Base-by-base conservation (phyloP, 2,329 filamentous ascomycete genomes). In the Fusarium lateritium region DNA sequence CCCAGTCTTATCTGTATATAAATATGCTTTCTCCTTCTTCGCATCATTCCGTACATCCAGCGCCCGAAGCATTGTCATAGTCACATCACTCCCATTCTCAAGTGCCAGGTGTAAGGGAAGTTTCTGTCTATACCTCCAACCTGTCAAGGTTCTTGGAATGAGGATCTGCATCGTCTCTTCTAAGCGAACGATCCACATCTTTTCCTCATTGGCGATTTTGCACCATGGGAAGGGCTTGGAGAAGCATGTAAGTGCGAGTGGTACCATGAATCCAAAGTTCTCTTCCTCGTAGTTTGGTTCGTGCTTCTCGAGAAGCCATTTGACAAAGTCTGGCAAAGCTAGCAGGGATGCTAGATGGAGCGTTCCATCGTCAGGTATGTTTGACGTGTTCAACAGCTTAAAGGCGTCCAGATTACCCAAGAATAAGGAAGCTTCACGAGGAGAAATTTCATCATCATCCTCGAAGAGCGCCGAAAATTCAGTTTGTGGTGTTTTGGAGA, bases 221-320 rank as follows among this genome's bases (percentile, higher is more conserved):
- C 63, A 66, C 61, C 63, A 66, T 0, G 63, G 62, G 3, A 66
- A 66, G 0, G 55, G 56, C 0, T 66, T 65, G 0, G 63, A 66
- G 31, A 39, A 66, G 2, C 63, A 66, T 0, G 63, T 34, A 2
- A 66, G 4, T 7, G 61, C 63, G 0, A 66, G 6, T 0, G 63
- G 63, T 5, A 66, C 63, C 63, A 66, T 66, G 44, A 56, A 65
- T 3, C 60, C 63, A 17, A 65, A 66, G 6, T 55, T 58, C 13
- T 66, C 63, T 8, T 60, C 55, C 2, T 53, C 63, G 1, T 65
- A 66, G 31, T 66, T 66, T 6, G 63, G 17, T 6, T 66, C 62
- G 4, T 66, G 63, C 0, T 22, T 61, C 7, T 43, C 17, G 3
- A 66, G 56, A 2, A 66, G 62, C 63, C 63, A 66, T 1, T 11